Evolutionary conservation across 176 grass and related monocot genomes (phyloP), one percentile per base, ranked within the genome.

Genomic region (Ensete ventricosum): DNA sequence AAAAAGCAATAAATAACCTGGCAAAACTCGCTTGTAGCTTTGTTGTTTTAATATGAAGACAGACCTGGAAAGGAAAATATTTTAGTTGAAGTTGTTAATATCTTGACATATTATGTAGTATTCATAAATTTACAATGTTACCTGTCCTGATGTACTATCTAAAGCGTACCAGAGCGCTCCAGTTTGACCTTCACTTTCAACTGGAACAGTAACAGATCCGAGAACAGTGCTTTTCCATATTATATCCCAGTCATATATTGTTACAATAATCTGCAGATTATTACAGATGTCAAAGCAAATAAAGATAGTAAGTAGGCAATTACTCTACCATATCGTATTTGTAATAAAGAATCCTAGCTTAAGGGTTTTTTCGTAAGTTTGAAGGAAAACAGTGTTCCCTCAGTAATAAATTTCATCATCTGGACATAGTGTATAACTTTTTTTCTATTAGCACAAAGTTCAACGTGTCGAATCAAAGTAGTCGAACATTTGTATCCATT

Each of bases 191-290:
- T 94, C 95, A 80, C 78, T 81, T 66, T 91, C 86, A 78, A 99
- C 81, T 79, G 76, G 66, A 84, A 99, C 84, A 78, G 74, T 86
- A 54, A 87, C 88, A 76, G 90, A 94, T 84, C 95, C 95, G 86
- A 99, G 95, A 80, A 83, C 54, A 68, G 91, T 94, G 81, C 95
- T 99, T 85, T 94, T 99, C 95, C 95, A 94, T 89, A 99, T 81
- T 85, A 99, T 99, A 73, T 99, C 95, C 95, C 95, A 99, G 77
- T 99, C 95, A 86, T 99, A 91, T 91, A 99, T 94, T 43, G 81
- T 91, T 59, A 99, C 90, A 70, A 89, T 86, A 87, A 99, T 84
- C 95, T 99, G 80, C 54, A 79, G 53, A 27, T 21, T 8, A 71
- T 21, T 20, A 29, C 29, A 60, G 17, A 62, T 76, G 34, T 26